Conservation (phyloP, 139 green algal genomes). For the Yamagishiella unicocca region DNA sequence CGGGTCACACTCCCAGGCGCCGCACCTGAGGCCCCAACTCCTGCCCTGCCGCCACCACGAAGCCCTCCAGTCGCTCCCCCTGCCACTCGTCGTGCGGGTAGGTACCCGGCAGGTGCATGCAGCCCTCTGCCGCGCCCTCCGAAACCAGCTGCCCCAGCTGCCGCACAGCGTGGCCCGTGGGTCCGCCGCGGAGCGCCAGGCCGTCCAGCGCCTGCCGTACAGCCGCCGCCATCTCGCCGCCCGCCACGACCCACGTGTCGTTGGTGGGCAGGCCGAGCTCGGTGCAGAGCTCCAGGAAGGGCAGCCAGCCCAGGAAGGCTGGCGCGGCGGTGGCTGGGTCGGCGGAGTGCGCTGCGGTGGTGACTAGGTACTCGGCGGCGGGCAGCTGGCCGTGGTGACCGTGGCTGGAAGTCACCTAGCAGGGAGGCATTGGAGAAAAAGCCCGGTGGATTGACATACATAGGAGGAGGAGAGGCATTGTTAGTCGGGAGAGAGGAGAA, state of each 20-base stretch:
- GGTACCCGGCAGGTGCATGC: constrained; percentile 60
- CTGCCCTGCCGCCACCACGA: constrained; percentile 70
- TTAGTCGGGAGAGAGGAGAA: no score
- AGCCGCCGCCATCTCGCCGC: constrained; percentile 12
- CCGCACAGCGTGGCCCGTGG: constrained; percentile 46
- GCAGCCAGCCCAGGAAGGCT: constrained; percentile 43
- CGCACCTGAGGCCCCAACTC: not conserved
- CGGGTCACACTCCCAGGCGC: not conserved
- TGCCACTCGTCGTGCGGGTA: constrained; percentile 77
- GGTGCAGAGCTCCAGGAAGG: constrained; percentile 58
- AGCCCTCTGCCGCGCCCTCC: constrained; percentile 35
- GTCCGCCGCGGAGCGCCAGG: constrained; percentile 55
- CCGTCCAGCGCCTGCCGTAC: constrained; percentile 55
- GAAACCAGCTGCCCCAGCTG: not conserved
- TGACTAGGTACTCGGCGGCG: constrained; percentile 70
- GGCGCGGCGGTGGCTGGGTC: constrained; percentile 22
- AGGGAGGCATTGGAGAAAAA: not conserved
- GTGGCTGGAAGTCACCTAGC: constrained; percentile 50
- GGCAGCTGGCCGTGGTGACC: constrained; percentile 74
- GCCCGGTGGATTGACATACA: not conserved
- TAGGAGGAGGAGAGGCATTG: no score
- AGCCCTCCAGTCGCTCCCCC: constrained; percentile 67
- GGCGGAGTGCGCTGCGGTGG: constrained; percentile 61
- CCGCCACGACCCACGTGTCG: constrained; percentile 68
- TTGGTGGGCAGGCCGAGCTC: constrained; percentile 65